These are phyloP conservation scores for Fusarium sp. DNA, from an alignment of 2,329 filamentous ascomycete species.

Conservation along the genomic window DNA sequence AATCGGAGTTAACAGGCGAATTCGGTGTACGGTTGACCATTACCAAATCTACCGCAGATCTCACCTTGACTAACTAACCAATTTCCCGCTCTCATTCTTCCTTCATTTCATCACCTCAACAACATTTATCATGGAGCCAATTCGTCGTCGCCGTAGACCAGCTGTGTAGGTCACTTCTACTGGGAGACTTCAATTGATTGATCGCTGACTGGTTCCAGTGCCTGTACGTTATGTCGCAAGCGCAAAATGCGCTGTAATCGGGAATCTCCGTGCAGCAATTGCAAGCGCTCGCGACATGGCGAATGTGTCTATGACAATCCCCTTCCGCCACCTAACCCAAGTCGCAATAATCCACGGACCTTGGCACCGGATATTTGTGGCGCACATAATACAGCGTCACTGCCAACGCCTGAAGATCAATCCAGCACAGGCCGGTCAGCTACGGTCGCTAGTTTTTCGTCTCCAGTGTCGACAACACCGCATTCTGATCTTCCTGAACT, in stretches of 20 bases:
- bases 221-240: conserved; percentile 56
- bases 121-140: conserved; percentile 25
- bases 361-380: background rate
- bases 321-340: background rate
- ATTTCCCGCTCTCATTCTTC: background rate
- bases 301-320: conserved; percentile 51
- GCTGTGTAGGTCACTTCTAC: conserved; percentile 36
- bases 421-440: background rate
- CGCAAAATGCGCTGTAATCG: conserved; percentile 59
- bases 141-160: conserved; percentile 45
- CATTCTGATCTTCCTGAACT: conserved; percentile 24
- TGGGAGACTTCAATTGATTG: too few relatives aligned
- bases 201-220: conserved; percentile 39
- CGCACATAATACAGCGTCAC: background rate
- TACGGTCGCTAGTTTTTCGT: background rate
- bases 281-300: conserved; percentile 51
- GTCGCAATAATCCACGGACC: background rate
- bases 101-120: background rate
- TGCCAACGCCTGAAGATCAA: background rate
- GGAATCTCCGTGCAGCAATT: conserved; percentile 55
- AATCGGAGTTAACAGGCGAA: background rate
- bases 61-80: background rate
- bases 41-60: conserved; percentile 15
- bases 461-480: background rate
- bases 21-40: conserved; percentile 23